phyloP scores from a whole-genome alignment of 495 filamentous ascomycete species.

The Letharia lupina region DNA sequence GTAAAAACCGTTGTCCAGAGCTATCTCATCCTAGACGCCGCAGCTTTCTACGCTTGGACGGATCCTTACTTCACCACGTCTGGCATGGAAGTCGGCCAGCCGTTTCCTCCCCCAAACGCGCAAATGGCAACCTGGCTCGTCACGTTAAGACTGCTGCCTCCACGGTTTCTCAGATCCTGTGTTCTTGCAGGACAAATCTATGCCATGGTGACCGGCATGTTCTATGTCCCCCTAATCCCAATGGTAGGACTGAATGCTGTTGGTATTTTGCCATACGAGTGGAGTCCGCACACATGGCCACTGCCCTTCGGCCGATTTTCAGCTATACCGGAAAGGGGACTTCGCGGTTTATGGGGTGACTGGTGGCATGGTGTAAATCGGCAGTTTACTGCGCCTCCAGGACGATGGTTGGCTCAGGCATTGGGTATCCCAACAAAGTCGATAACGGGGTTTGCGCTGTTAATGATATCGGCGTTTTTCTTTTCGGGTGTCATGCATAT shows the following conservation, averaged over 20 bases:
- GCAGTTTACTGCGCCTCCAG: constrained; percentile 15
- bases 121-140: constrained; percentile 2
- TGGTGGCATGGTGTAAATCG: constrained; percentile 26
- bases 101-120: constrained; percentile 7
- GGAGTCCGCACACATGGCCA: constrained; percentile 25
- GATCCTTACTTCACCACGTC: constrained; percentile 23
- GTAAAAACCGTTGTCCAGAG: background rate
- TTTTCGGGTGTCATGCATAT: constrained; percentile 24
- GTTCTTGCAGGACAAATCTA: constrained; percentile 22
- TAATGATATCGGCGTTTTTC: constrained; percentile 18
- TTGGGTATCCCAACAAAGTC: constrained; percentile 12
- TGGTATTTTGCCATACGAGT: constrained; percentile 20
- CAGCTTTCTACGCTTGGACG: constrained; percentile 12
- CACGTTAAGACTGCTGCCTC: constrained; percentile 14
- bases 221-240: constrained; percentile 14
- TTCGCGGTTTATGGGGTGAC: constrained; percentile 23
- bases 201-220: constrained; percentile 15
- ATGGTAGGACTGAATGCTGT: constrained; percentile 16
- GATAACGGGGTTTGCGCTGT: constrained; percentile 1
- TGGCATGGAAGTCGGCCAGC: constrained; percentile 9
- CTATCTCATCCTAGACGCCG: constrained; percentile 18
- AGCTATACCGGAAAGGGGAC: constrained; percentile 16
- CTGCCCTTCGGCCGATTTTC: constrained; percentile 22
- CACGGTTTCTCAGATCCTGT: constrained; percentile 17
- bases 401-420: constrained; percentile 9